Conservation (phyloP, 2,329 filamentous ascomycete species). For the Tothia fuscella region DNA sequence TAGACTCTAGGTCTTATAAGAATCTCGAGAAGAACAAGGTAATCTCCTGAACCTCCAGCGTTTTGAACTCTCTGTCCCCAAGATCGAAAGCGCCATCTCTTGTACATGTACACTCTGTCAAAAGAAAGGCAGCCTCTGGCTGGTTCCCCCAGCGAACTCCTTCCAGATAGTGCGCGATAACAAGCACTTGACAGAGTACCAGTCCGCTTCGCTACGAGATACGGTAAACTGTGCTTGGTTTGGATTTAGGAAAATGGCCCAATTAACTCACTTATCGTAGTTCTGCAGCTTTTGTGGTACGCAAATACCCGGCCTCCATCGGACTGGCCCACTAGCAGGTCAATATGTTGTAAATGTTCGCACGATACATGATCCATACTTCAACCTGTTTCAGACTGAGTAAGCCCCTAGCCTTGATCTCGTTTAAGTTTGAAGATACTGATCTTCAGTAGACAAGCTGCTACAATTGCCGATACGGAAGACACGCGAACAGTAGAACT, state of each 20-base stretch:
- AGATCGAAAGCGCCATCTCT: constrained; percentile 1
- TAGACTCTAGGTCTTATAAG: too few species aligned
- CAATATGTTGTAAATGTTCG: not conserved
- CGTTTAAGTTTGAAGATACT: not conserved
- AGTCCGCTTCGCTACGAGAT: not conserved
- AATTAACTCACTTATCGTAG: not conserved
- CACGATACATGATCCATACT: not conserved
- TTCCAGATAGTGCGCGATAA: not conserved
- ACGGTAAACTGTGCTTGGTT: not conserved
- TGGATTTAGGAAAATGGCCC: not conserved
- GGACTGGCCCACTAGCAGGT: not conserved
- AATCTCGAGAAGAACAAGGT: too few species aligned
- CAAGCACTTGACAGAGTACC: not conserved
- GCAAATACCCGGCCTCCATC: not conserved
- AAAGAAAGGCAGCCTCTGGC: not conserved
- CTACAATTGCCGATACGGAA: not conserved
- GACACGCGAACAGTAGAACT: not conserved
- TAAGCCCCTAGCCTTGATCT: not conserved
- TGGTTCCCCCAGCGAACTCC: not conserved
- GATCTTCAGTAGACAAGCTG: not conserved
- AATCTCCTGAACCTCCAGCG: too few species aligned
- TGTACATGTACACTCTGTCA: not conserved
- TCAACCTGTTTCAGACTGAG: not conserved
- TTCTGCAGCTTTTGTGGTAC: constrained; percentile 1
- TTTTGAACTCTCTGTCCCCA: not conserved